Evolutionary conservation across 2,329 filamentous ascomycete genomes (phyloP), one percentile per base, ranked within the genome.

Genomic region (Paecilomyces sp.): DNA sequence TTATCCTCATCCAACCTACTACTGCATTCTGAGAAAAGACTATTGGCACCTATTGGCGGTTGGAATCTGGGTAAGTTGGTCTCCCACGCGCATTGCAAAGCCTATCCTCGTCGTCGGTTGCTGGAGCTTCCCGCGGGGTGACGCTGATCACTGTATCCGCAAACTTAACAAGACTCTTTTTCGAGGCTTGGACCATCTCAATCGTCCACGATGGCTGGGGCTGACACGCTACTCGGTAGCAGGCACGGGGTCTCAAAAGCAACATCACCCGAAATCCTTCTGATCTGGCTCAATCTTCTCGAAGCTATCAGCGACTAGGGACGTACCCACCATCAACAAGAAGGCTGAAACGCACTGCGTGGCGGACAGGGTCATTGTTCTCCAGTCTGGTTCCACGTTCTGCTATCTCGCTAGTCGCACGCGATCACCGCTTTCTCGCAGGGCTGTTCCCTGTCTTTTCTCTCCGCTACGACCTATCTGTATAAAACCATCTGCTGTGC

Each of bases 401-500:
- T 51, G 47, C 7, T 24, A 24, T 51, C 47, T 51, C 22, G 51
- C 51, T 25, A 25, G n/a, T 15, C 12, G 15, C 51, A 30, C 51
- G 51, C 22, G 25, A 53, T 30, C 47, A 53, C 51, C 22, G 22
- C 12, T 53, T 33, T 53, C 22, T 28, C 51, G 22, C 51, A 53
- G 51, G 51, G 51, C 51, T 53, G 22, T 53, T 30, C 51, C 51
- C 25, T 25, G 22, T 30, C 57, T 22, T 55, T 34, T 50, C 59
- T 62, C 59, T 53, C 56, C 57, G 18, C 24, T 7, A 13, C 63
- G 60, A 58, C 41, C n/a, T 36, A 24, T 31, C 47, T 50, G 36
- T 55, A 58, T 52, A 55, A 57, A 61, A 61, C 63, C 60, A 61
- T 53, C 58, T 61, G 55, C 62, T 56, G 51, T 36, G 28, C 28